Evolutionary conservation across 805 yeast genomes (phyloP), one percentile per base, ranked within the genome.

Genomic region (Dipodascus albidus): DNA sequence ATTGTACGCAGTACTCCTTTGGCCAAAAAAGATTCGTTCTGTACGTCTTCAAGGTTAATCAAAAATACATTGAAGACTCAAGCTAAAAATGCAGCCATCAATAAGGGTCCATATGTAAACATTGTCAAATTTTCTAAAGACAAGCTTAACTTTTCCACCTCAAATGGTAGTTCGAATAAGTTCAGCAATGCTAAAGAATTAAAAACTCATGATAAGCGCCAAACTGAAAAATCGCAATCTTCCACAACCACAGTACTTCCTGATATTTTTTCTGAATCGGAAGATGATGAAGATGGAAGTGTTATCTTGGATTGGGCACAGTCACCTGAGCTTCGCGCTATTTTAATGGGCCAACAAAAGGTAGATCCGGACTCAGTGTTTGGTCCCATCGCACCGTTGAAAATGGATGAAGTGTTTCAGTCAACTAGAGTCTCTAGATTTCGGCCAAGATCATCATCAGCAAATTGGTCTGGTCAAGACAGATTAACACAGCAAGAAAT

Each of bases 361-460:
- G 69, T 83, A 56, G 83, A 87, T 61, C 90, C 93, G 0, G 80
- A 74, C 56, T 64, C 73, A 19, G 77, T 87, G 1, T 87, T 88
- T 69, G 96, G 95, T 0, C 83, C 85, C 3, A 77, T 85, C 31
- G 84, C 85, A 0, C 81, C 81, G 1, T 69, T 85, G 54, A 77
- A 81, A 52, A 80, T 83, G 70, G 87, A 81, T 52, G 87, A 82
- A 57, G 79, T 85, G 2, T 87, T 85, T 62, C 76, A 73, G 33
- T 61, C 57, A 38, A 51, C 80, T 2, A 50, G 60, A 6, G 65
- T 75, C 2, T 71, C 80, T n/a, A 73, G 77, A 57, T 68, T 74
- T 53, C 72, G 84, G 57, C 76, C 81, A 1, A 73, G 80, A 48
- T 77, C 79, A 17, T 76, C 85, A 1, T 77, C 81, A 2, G 72